Evolutionary conservation across 2,329 filamentous ascomycete species (phyloP).

Genomic region (Blastomyces gilchristii): DNA sequence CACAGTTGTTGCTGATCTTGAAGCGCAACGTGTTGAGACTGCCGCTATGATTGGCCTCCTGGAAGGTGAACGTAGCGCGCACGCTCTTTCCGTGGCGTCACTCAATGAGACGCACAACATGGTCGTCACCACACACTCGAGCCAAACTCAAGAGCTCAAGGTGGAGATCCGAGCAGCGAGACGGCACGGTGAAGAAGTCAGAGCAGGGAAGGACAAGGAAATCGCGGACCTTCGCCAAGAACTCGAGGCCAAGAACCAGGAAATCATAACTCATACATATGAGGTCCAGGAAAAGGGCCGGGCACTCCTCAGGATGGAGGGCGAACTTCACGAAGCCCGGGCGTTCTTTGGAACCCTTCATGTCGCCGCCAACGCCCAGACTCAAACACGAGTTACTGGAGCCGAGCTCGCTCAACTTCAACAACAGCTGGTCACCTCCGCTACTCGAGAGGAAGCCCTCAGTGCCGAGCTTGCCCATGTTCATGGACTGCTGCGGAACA

Average conservation of each 20-base stretch:
- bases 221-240: neutral
- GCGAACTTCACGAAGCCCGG: neutral
- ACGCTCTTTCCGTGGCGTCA: neutral
- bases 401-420: neutral
- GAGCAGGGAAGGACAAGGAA: neutral
- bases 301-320: neutral
- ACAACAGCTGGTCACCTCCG: neutral
- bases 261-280: neutral
- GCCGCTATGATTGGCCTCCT: neutral
- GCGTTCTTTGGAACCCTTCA: neutral
- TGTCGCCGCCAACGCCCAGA: neutral
- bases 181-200: neutral
- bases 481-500: neutral
- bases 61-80: neutral
- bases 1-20: neutral
- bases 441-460: slow-evolving; percentile 4
- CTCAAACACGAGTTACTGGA: neutral
- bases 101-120: slow-evolving; percentile 2
- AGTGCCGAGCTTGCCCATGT: neutral
- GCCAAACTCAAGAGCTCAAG: slow-evolving; percentile 1
- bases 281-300: slow-evolving; percentile 1
- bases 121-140: neutral
- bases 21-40: neutral
- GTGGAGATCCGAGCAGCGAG: neutral
- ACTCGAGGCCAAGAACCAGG: neutral